Evolutionary conservation across 305 asterid genomes (phyloP).

Genomic region (Fraxinus nigra): DNA sequence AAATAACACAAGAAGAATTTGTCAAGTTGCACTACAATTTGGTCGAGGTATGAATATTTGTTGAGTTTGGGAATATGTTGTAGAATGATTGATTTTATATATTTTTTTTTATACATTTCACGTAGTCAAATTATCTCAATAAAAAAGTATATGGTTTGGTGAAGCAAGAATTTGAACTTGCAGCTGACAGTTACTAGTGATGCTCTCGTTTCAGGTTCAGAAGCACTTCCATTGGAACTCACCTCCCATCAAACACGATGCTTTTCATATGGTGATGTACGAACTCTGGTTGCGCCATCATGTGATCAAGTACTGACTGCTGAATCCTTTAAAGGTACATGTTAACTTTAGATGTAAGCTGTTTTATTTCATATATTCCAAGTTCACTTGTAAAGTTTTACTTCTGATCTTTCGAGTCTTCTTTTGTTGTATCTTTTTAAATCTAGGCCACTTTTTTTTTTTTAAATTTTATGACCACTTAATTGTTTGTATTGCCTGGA

Average conservation of each 20-base stretch:
- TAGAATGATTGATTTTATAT: neutral
- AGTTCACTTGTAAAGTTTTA: neutral
- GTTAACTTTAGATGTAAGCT: neutral
- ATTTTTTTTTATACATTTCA: neutral
- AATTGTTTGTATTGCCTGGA: neutral
- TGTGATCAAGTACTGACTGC: constrained; percentile 69
- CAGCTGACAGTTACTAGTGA: neutral
- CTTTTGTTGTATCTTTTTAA: neutral
- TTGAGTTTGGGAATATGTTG: neutral
- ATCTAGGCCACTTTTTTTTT: neutral
- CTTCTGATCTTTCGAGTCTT: neutral
- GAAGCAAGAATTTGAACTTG: neutral
- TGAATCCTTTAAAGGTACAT: constrained; percentile 10
- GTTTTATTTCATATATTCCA: neutral
- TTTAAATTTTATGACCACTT: neutral
- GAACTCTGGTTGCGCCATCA: constrained; percentile 95
- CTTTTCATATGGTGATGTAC: constrained; percentile 95
- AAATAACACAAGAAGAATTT: constrained; percentile 65
- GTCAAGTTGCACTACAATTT: constrained; percentile 74
- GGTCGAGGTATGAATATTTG: constrained; percentile 59
- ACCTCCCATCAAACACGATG: constrained; percentile 66
- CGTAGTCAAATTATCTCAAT: neutral
- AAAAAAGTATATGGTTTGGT: neutral
- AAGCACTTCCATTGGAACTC: constrained; percentile 95
- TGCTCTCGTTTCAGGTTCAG: constrained; percentile 54